These are phyloP conservation scores for Aureobasidium lini DNA, from an alignment of 2,329 filamentous ascomycete species.

Conservation along the genomic window DNA sequence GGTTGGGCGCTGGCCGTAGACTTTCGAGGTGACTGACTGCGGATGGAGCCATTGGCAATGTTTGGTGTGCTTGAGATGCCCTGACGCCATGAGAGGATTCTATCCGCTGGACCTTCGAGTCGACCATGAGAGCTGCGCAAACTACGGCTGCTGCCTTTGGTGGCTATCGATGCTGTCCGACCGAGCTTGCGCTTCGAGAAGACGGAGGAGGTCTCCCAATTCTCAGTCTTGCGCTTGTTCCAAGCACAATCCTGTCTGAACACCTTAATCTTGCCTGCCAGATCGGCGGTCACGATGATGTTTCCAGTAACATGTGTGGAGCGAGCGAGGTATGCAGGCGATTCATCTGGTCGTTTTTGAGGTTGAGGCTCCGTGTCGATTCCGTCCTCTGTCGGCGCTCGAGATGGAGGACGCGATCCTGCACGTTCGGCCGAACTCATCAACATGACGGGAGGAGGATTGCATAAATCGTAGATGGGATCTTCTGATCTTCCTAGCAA, in stretches of 20 bases:
- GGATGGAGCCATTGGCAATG: background rate
- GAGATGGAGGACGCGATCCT: constrained; percentile 36
- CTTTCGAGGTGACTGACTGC: constrained; percentile 12
- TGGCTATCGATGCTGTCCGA: constrained; percentile 47
- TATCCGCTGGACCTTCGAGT: constrained; percentile 52
- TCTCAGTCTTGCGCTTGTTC: constrained; percentile 63
- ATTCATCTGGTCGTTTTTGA: constrained; percentile 48
- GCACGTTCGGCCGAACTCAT: constrained; percentile 63
- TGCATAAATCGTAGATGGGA: constrained; percentile 93
- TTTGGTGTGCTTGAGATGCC: constrained; percentile 44
- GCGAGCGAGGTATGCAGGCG: constrained; percentile 68
- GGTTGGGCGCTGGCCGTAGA: background rate
- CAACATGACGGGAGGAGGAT: constrained; percentile 81
- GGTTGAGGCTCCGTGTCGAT: constrained; percentile 24
- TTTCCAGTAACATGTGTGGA: constrained; percentile 72
- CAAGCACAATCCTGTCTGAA: constrained; percentile 92
- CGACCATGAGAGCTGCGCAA: constrained; percentile 24
- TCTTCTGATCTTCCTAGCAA: constrained; percentile 76
- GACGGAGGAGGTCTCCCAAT: constrained; percentile 69
- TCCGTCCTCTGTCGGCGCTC: constrained; percentile 37
- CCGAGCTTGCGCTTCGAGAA: constrained; percentile 63
- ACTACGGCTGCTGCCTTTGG: constrained; percentile 41
- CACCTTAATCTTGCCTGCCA: constrained; percentile 81
- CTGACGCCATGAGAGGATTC: constrained; percentile 84
- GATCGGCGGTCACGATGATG: constrained; percentile 87